Evolutionary conservation across 1,284 basidiomycete species (phyloP).

Genomic region (Ustilago trichophora): DNA sequence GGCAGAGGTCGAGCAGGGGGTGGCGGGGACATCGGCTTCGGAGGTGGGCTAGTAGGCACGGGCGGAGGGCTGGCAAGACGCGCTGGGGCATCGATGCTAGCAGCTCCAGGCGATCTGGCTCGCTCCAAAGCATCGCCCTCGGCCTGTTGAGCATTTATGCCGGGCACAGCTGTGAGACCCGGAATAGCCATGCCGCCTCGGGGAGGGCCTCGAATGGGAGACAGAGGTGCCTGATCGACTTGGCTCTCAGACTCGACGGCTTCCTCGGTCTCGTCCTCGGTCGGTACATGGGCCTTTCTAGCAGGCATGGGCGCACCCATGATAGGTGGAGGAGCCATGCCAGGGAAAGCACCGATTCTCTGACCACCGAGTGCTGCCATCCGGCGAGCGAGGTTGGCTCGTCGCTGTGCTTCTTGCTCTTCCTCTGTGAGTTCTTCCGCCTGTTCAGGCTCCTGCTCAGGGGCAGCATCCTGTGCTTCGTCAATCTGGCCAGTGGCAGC

Average conservation of each 20-base stretch:
- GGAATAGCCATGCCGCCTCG: slow-evolving; percentile 62
- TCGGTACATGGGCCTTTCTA: slow-evolving; percentile 67
- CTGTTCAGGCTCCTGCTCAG: slow-evolving; percentile 11
- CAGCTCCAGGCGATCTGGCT: slow-evolving; percentile 31
- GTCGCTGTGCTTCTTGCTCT: slow-evolving; percentile 55
- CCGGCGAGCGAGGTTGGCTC: slow-evolving; percentile 56
- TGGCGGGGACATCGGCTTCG: slow-evolving; percentile 33
- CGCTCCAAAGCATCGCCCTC: slow-evolving; percentile 33
- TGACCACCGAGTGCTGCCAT: slow-evolving; percentile 64
- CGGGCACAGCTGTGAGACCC: slow-evolving; percentile 46
- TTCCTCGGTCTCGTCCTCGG: slow-evolving; percentile 43
- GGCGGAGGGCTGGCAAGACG: slow-evolving; percentile 27
- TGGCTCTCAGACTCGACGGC: slow-evolving; percentile 67
- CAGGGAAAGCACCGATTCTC: slow-evolving; percentile 56
- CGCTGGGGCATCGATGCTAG: slow-evolving; percentile 16
- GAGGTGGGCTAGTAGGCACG: slow-evolving; percentile 27
- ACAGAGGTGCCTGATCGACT: slow-evolving; percentile 23
- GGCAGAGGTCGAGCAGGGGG: slow-evolving; percentile 17
- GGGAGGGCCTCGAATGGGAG: slow-evolving; percentile 21
- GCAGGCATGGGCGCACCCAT: slow-evolving; percentile 68
- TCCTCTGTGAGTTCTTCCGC: slow-evolving; percentile 49
- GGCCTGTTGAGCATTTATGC: slow-evolving; percentile 23
- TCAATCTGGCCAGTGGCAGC: background rate
- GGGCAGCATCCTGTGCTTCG: background rate
- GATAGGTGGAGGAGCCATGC: slow-evolving; percentile 73